Evolutionary conservation across 225 moss, liverwort and hornwort genomes (phyloP).

Genomic region (Sphagnum contortum): DNA sequence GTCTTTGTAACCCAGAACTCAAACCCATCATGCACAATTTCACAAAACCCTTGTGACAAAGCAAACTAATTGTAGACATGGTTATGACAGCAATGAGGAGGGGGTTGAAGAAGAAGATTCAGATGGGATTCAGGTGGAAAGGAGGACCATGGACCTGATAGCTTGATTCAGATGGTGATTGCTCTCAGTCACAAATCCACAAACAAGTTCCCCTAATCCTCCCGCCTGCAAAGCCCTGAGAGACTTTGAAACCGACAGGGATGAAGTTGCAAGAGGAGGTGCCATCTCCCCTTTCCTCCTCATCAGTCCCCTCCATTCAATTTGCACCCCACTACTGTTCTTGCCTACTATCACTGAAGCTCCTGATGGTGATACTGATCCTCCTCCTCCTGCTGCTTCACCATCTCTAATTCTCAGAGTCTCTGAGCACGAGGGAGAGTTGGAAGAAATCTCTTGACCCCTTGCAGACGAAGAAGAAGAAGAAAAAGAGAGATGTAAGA

Average conservation of each 20-base stretch:
- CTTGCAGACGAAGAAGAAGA: too few relatives aligned
- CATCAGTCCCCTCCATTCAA: conserved; percentile 16
- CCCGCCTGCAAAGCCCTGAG: conserved; percentile 28
- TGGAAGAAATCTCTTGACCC: too few relatives aligned
- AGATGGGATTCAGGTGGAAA: too few relatives aligned
- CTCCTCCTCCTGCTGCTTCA: neutral
- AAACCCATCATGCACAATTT: neutral
- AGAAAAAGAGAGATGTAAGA: too few relatives aligned
- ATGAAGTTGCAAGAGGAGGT: conserved; percentile 19
- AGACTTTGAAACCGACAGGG: conserved; percentile 17
- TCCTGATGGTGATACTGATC: too few relatives aligned
- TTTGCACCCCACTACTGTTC: conserved; percentile 6
- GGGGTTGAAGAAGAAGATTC: neutral
- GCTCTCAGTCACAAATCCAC: conserved; percentile 31
- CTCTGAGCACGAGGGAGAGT: conserved; percentile 19
- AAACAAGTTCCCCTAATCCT: conserved; percentile 8
- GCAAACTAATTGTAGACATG: neutral
- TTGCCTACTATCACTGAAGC: neutral
- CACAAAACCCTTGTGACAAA: neutral
- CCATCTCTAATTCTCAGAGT: conserved; percentile 13
- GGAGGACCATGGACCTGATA: conserved; percentile 17
- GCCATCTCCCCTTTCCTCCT: conserved; percentile 10
- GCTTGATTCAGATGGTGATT: conserved; percentile 27
- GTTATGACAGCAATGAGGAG: neutral
- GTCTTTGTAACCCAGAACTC: neutral